Evolutionary conservation across 2,329 filamentous ascomycete species (phyloP).

Genomic region (Daldinia sp.): DNA sequence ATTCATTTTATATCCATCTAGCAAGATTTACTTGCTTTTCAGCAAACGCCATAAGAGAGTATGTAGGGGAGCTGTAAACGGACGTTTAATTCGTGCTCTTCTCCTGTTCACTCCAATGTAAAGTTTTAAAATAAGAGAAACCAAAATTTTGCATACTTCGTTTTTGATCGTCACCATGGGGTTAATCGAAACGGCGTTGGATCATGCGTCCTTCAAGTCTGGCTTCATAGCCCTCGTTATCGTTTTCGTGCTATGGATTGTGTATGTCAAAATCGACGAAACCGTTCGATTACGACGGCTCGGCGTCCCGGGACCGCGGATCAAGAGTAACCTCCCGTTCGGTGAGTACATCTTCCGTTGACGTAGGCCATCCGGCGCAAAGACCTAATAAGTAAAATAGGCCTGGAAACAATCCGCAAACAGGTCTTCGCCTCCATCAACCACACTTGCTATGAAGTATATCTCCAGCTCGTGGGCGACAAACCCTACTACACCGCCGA

Average conservation of each 20-base stretch:
- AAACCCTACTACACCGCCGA: slow-evolving; percentile 67
- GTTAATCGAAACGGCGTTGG: slow-evolving; percentile 58
- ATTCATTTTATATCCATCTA: too few species aligned
- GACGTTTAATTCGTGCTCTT: not conserved
- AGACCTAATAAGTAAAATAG: slow-evolving; percentile 49
- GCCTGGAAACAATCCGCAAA: slow-evolving; percentile 69
- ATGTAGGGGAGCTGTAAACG: not conserved
- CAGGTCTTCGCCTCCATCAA: slow-evolving; percentile 60
- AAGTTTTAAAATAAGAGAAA: not conserved
- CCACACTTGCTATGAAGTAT: slow-evolving; percentile 69
- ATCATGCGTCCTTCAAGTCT: slow-evolving; percentile 54
- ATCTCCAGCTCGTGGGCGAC: slow-evolving; percentile 60
- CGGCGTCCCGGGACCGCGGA: slow-evolving; percentile 50
- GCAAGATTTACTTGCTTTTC: not conserved
- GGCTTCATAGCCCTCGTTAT: slow-evolving; percentile 50
- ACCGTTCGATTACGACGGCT: slow-evolving; percentile 56
- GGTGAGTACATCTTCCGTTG: slow-evolving; percentile 50
- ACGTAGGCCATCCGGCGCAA: not conserved
- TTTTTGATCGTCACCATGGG: slow-evolving; percentile 55
- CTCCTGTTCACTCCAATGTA: not conserved
- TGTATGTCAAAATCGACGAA: slow-evolving; percentile 52
- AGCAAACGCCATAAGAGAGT: not conserved
- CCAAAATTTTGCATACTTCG: not conserved
- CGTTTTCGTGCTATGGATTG: slow-evolving; percentile 50
- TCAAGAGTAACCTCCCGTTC: slow-evolving; percentile 54